Evolutionary conservation across 805 yeast species (phyloP), one percentile per base, ranked within the genome.

Genomic region (Tetrapisispora arboricola): DNA sequence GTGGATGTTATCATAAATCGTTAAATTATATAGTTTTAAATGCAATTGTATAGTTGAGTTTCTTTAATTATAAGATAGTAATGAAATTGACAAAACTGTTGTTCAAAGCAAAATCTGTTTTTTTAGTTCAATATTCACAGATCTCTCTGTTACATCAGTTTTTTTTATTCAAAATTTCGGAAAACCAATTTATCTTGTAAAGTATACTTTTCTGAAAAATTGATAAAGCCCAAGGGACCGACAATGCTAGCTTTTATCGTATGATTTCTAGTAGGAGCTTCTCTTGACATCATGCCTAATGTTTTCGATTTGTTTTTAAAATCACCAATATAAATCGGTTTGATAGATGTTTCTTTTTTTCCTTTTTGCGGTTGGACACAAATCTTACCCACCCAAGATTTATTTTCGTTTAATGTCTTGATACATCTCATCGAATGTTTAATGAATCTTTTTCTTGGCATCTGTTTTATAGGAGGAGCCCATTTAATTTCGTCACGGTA

Each of bases 401-500:
- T 77, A 36, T 71, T 74, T 44, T 64, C 64, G 1, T 68, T 61
- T 41, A 77, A 61, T 3, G 78, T 72, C 48, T 67, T 72, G 21
- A 77, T 73, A 47, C 83, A 77, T 38, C 81, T 67, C 25, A 76
- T 53, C 15, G 78, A 70, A 53, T 75, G 75, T 32, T 72, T 65
- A 34, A 71, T 63, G 44, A 61, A 64, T 44, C 70, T 72, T 27
- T 68, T 60, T 36, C 65, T 55, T 6, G 68, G 49, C 32, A 57
- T 51, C 17, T 50, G 43, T 43, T 66, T 70, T 9, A 61, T 61
- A 8, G 59, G 51, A 1, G 81, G 81, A 6, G 47, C 52, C 81
- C 81, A 77, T 49, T 75, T 70, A 20, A 54, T 54, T 30, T 58
- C 64, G 36, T 46, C 52, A 33, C 48, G 45, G 8, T 32, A 32